phyloP scores from a whole-genome alignment of 805 yeast genomes.

The Myxozyma geophila region DNA sequence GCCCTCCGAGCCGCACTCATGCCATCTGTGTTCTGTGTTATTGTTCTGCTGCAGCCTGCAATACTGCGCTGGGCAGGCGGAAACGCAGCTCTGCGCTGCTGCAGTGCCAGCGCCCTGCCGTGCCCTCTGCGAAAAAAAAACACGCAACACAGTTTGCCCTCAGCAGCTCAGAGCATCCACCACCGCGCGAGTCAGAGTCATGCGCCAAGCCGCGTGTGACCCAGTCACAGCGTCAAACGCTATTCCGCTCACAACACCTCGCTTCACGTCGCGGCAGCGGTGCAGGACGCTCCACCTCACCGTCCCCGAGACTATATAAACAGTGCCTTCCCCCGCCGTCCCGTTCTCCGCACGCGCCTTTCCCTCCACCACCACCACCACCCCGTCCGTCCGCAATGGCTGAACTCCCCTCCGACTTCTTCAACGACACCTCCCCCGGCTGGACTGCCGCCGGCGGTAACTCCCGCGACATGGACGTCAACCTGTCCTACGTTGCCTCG shows the following conservation, averaged over 20 bases:
- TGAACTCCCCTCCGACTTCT: slow-evolving; percentile 31
- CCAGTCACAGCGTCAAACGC: too few species aligned
- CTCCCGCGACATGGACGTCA: slow-evolving; percentile 67
- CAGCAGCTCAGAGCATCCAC: too few species aligned
- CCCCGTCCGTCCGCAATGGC: slow-evolving; percentile 26
- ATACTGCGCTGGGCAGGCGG: too few species aligned
- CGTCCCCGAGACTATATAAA: background rate
- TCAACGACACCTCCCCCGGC: slow-evolving; percentile 33
- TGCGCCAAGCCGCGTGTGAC: background rate
- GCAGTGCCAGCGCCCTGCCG: too few species aligned
- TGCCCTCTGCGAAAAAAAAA: background rate
- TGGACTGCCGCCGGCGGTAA: slow-evolving; percentile 60
- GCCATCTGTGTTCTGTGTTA: background rate
- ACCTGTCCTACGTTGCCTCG: slow-evolving; percentile 61
- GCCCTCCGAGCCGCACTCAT: background rate
- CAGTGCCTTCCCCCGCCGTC: background rate
- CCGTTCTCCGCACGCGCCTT: background rate
- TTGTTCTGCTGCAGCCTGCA: background rate
- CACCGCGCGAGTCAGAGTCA: too few species aligned
- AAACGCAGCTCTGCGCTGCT: too few species aligned
- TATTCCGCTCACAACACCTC: too few species aligned
- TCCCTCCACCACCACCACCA: slow-evolving; percentile 5
- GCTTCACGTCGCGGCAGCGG: background rate
- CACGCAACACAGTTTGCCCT: background rate
- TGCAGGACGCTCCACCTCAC: background rate